Conservation (phyloP, 352 stramenopile species). For the Pythium biforme region DNA sequence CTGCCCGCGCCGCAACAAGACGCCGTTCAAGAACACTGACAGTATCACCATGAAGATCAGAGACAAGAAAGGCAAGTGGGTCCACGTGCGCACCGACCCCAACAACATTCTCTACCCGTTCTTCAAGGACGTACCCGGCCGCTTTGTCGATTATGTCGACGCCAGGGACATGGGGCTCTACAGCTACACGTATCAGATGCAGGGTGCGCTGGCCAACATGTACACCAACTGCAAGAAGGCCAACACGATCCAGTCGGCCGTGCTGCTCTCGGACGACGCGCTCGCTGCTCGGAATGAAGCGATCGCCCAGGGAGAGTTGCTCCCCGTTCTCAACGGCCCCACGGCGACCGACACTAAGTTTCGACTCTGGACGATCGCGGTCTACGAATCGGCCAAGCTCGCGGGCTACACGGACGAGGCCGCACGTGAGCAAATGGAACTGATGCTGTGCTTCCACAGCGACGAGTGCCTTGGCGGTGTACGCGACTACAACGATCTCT, state of each 20-base stretch:
- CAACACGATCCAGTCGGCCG: constrained; percentile 29
- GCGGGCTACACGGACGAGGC: constrained; percentile 40
- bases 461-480: constrained; percentile 51
- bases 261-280: constrained; percentile 7
- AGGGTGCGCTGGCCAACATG: constrained; percentile 44
- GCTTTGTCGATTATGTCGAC: constrained; percentile 45
- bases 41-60: constrained; percentile 16
- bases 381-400: constrained; percentile 47
- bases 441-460: constrained; percentile 49
- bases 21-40: constrained; percentile 20
- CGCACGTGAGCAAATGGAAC: constrained; percentile 50
- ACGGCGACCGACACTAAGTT: constrained; percentile 31
- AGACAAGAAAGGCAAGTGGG: constrained; percentile 14
- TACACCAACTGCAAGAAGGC: constrained; percentile 42
- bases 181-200: constrained; percentile 64
- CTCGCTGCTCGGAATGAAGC: neutral
- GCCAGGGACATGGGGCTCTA: constrained; percentile 48
- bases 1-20: constrained; percentile 26
- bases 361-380: constrained; percentile 42
- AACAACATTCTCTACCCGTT: constrained; percentile 54
- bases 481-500: constrained; percentile 41
- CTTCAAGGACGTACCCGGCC: constrained; percentile 58
- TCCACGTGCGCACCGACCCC: constrained; percentile 35
- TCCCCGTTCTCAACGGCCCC: constrained; percentile 22
- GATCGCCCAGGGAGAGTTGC: neutral